Base-by-base conservation (phyloP, 441 rosid genomes). In the Raphanus hybrid region DNA sequence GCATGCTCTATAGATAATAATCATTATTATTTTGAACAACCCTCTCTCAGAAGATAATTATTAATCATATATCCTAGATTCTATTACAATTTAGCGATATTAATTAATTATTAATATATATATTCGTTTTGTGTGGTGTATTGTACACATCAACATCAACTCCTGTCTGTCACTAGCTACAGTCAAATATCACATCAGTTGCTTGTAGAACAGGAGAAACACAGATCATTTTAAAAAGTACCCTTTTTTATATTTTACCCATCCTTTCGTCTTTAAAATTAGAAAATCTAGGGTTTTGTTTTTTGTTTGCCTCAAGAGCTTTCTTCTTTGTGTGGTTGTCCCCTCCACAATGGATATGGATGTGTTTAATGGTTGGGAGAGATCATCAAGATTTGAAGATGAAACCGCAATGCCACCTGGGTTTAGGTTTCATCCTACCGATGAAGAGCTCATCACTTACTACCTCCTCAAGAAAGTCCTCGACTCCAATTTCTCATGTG, bases 341-440 rank as follows among this genome's bases (percentile, higher is more conserved):
- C 58, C 11, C 58, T 8, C 43, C 34, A 12, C 52, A 0, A 59
- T 67, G 74, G 80, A 54, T 69, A 14, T 16, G 4, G 62, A 59
- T 64, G 61, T 54, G 3, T 6, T 43, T 16, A 79, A 64, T 45
- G 45, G 69, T 10, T 79, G 68, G 68, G 72, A 75, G 66, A 78
- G 78, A 57, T 64, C 81, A 57, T 69, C 81, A 1, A 68, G 52
- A n/a, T 73, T 11, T n/a, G 78, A 78, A 61, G 81, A 78, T 23
- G 78, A 78, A 75, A 76, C 78, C 15, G 2, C 27, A 84, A 88
- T 69, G 88, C 98, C 98, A 26, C 98, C 98, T 63, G 98, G 98
- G 3, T 93, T 92, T 79, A 81, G 97, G n/a, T 93, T 93, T 71
- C 98, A 93, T 85, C 98, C 98, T 0, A 91, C 97, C 12, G 98